Conservation (phyloP, 257 asterid species). For the Scutellaria minor region DNA sequence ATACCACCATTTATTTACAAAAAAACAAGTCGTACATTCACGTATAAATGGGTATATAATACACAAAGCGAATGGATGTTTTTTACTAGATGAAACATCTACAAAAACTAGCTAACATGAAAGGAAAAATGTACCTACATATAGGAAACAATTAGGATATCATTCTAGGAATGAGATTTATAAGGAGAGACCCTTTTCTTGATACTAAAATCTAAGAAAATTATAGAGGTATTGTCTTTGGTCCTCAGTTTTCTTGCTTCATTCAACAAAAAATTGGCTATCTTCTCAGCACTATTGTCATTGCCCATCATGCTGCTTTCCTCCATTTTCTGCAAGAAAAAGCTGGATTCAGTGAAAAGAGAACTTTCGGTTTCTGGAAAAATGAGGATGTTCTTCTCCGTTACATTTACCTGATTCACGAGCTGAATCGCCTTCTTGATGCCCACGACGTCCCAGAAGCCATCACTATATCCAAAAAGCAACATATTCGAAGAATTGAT, state of each 20-base stretch:
- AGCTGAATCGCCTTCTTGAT: constrained; percentile 44
- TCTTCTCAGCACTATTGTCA: constrained; percentile 49
- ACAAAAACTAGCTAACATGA: no score
- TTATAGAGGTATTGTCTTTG: constrained; percentile 62
- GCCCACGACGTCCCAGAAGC: constrained; percentile 68
- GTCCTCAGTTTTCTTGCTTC: constrained; percentile 63
- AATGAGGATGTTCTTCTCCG: neutral
- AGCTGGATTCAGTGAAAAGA: neutral
- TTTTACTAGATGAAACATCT: no score
- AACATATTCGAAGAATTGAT: neutral
- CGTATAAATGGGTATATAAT: no score
- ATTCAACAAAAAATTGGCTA: constrained; percentile 53
- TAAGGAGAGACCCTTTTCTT: constrained; percentile 37
- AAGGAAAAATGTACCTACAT: neutral
- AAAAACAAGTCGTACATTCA: no score
- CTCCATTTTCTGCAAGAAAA: constrained; percentile 49
- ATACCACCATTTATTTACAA: no score
- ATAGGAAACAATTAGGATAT: neutral
- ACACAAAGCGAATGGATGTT: no score
- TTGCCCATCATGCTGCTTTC: constrained; percentile 2
- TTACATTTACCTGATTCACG: constrained; percentile 48
- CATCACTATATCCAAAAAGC: constrained; percentile 51
- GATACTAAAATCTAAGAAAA: constrained; percentile 52
- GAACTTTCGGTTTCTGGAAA: neutral
- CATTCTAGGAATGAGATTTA: constrained; percentile 36